phyloP scores from a whole-genome alignment of 177 flowering plant genomes.

The Vitis hybrid region DNA sequence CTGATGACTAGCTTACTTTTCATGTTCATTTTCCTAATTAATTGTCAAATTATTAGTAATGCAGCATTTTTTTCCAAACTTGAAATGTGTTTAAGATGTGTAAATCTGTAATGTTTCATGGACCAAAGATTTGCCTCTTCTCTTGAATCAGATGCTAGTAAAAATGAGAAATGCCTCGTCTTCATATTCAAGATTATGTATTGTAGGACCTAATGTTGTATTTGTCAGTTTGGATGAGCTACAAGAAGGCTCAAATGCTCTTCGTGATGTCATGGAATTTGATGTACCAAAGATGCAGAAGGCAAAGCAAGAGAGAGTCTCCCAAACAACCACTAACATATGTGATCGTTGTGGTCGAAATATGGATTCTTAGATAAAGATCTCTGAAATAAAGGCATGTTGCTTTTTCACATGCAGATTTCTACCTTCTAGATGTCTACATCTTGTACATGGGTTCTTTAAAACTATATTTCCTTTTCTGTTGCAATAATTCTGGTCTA shows the following conservation, averaged over 20 bases:
- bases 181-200: not conserved
- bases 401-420: no score
- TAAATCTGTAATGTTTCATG: no score
- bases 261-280: constrained; percentile 64
- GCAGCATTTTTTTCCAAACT: no score
- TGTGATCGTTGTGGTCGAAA: constrained; percentile 88
- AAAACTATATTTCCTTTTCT: no score
- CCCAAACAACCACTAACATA: constrained; percentile 27
- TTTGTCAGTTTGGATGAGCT: constrained; percentile 78
- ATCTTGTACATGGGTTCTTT: no score
- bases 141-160: not conserved
- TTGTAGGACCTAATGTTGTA: not conserved
- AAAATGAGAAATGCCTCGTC: not conserved
- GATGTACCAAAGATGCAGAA: constrained; percentile 76
- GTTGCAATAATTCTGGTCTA: no score
- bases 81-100: no score
- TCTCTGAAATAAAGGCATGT: constrained; percentile 3
- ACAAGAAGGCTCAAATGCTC: constrained; percentile 66
- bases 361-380: constrained; percentile 28
- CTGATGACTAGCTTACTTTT: no score
- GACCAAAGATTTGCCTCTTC: no score
- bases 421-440: no score
- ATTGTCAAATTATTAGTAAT: no score
- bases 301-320: constrained; percentile 40
- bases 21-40: no score